phyloP scores from a whole-genome alignment of 2,329 filamentous ascomycete genomes.

The Colletotrichum tropicicola region DNA sequence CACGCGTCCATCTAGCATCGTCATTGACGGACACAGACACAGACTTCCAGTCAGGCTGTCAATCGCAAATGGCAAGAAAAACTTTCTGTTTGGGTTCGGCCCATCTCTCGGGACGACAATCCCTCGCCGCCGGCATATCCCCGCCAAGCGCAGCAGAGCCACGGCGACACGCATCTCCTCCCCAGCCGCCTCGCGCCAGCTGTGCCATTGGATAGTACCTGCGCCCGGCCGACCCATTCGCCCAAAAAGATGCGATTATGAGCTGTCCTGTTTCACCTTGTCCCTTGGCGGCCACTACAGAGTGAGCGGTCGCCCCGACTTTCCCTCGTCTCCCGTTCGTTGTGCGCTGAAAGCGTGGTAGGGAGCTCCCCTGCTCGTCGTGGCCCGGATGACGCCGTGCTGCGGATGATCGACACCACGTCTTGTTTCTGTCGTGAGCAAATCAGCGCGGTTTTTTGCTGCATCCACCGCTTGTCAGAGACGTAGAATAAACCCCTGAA shows the following conservation, averaged over 20 bases:
- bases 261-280: conserved; percentile 20
- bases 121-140: conserved; percentile 14
- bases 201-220: not conserved
- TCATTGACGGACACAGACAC: not conserved
- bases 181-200: not conserved
- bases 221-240: not conserved
- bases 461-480: not conserved
- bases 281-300: not conserved
- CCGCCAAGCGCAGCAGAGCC: conserved; percentile 28
- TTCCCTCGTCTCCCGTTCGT: not conserved
- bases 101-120: conserved; percentile 8
- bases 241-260: not conserved
- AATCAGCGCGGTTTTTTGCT: not conserved
- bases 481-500: not conserved
- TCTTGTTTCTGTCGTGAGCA: not conserved
- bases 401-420: conserved; percentile 24
- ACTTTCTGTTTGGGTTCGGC: not conserved
- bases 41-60: not conserved
- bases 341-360: not conserved
- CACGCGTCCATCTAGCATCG: not conserved
- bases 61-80: not conserved
- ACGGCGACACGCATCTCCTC: conserved; percentile 16
- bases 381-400: conserved; percentile 11
- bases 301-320: not conserved
- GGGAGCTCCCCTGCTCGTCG: not conserved